These are phyloP conservation scores for Wickerhamiella nectarea DNA, from an alignment of 805 yeast genomes.

Conservation along the genomic window DNA sequence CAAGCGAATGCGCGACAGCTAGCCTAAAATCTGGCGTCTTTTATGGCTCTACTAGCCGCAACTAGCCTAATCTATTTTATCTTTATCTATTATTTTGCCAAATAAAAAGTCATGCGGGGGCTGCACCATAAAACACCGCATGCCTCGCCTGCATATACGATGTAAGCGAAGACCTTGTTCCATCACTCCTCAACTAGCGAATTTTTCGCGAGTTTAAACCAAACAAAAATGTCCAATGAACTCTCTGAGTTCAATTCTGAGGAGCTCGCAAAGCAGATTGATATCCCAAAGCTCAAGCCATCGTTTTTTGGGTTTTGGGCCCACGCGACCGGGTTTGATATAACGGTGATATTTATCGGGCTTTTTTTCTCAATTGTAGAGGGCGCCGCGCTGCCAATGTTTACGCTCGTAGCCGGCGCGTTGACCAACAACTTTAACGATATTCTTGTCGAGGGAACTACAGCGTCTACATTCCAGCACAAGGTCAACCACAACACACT, in stretches of 20 bases:
- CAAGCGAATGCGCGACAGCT: too few species aligned
- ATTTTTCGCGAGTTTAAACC: too few species aligned
- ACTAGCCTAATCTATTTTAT: not conserved
- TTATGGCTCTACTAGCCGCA: too few species aligned
- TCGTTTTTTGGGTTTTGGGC: slow-evolving; percentile 24
- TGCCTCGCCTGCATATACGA: too few species aligned
- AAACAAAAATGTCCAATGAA: too few species aligned
- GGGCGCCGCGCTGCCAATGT: slow-evolving; percentile 31
- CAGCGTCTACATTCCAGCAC: slow-evolving; percentile 24
- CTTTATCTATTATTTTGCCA: too few species aligned
- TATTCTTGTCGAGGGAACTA: slow-evolving; percentile 12
- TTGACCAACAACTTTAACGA: slow-evolving; percentile 28
- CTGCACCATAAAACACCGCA: too few species aligned
- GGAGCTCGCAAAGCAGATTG: not conserved
- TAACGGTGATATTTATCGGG: slow-evolving; percentile 23
- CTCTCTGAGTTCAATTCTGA: too few species aligned
- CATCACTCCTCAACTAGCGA: too few species aligned
- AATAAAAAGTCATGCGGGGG: too few species aligned
- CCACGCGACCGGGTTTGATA: slow-evolving; percentile 26
- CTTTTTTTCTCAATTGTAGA: slow-evolving; percentile 25
- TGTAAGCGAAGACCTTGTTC: too few species aligned
- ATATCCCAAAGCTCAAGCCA: slow-evolving; percentile 12
- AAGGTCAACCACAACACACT: slow-evolving; percentile 26
- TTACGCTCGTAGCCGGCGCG: slow-evolving; percentile 30
- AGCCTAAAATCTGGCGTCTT: too few species aligned